phyloP scores from a whole-genome alignment of 306 rosid species.

The Luffa acutangula region DNA sequence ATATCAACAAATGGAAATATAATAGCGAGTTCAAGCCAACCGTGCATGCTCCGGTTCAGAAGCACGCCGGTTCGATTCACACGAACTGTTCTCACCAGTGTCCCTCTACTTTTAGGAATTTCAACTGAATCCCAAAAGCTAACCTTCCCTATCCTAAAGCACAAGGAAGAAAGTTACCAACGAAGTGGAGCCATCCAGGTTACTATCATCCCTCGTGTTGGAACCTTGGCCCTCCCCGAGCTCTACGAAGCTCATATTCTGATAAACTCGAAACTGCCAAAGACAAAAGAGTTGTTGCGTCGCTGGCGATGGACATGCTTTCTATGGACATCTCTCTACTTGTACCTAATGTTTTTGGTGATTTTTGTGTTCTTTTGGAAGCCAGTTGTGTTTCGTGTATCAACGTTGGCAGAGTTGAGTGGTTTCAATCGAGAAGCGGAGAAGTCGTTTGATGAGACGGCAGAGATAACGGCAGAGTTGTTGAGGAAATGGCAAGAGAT shows the following conservation, averaged over 20 bases:
- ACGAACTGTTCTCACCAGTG: constrained; percentile 39
- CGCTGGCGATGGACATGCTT: constrained; percentile 80
- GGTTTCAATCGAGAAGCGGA: background rate
- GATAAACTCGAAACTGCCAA: constrained; percentile 48
- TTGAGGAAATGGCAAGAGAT: constrained; percentile 45
- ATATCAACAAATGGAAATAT: constrained; percentile 44
- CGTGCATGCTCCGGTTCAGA: constrained; percentile 66
- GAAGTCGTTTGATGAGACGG: constrained; percentile 24
- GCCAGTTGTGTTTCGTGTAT: constrained; percentile 21
- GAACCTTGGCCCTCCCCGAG: constrained; percentile 51
- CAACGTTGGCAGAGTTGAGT: constrained; percentile 4
- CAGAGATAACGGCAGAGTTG: constrained; percentile 38
- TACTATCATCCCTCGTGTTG: constrained; percentile 51
- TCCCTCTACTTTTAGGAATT: constrained; percentile 62
- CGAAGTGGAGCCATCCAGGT: constrained; percentile 48
- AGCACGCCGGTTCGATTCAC: constrained; percentile 56
- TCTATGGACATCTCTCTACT: constrained; percentile 54
- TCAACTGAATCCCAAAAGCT: constrained; percentile 50
- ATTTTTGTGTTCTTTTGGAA: constrained; percentile 30
- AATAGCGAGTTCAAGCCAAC: constrained; percentile 47
- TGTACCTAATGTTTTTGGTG: constrained; percentile 33
- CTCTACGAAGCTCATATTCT: constrained; percentile 55
- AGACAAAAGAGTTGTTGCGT: constrained; percentile 42
- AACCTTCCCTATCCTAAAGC: constrained; percentile 29
- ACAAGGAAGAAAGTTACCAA: constrained; percentile 43